Conservation (phyloP, 208 protist genomes). For the Acanthamoeba divionensis region DNA sequence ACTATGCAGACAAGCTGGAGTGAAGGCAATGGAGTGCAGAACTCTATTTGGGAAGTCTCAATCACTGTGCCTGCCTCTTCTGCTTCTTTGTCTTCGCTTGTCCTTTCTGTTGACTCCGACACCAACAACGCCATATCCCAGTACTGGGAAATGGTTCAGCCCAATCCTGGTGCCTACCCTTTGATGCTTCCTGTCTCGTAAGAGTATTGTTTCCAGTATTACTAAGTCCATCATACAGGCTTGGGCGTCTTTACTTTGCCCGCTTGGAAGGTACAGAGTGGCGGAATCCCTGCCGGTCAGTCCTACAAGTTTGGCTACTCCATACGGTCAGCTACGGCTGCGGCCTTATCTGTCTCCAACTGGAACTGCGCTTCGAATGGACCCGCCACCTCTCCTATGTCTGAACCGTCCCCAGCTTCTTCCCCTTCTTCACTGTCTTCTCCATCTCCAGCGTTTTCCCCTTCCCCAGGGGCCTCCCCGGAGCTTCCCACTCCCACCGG, state of each 20-base stretch:
- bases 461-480: too few relatives aligned
- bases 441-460: too few relatives aligned
- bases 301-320: neutral
- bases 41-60: neutral
- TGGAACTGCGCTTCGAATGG: too few relatives aligned
- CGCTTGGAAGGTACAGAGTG: neutral
- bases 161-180: neutral
- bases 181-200: neutral
- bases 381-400: too few relatives aligned
- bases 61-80: neutral
- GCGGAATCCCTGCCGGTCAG: neutral
- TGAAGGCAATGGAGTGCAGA: neutral
- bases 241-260: neutral
- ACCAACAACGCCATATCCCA: neutral
- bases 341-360: neutral
- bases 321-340: neutral
- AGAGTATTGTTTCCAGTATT: neutral
- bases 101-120: neutral
- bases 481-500: too few relatives aligned
- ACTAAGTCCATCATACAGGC: neutral
- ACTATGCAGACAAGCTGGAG: neutral
- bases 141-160: neutral
- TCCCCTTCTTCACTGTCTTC: neutral
- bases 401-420: too few relatives aligned
- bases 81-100: neutral